These are phyloP conservation scores for Diutina mesorugosa DNA, from an alignment of 1,139 yeast genomes.

Conservation along the genomic window DNA sequence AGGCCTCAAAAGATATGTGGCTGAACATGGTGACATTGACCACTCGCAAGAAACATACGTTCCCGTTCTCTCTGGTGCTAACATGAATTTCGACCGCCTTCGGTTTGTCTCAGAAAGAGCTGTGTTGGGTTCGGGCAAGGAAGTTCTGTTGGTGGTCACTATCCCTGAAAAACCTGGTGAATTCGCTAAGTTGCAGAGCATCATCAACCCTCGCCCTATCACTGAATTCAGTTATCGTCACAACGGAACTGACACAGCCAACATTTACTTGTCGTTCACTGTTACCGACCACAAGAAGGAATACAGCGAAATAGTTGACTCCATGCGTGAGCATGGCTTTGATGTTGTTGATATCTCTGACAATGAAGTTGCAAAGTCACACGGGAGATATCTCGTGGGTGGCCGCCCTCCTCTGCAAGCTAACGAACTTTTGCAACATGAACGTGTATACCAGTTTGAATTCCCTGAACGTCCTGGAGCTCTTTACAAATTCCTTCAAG, in stretches of 20 bases:
- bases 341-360: constrained; percentile 76
- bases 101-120: constrained; percentile 98
- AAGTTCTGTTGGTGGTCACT: constrained; percentile 78
- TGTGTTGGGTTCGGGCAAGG: constrained; percentile 93
- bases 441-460: constrained; percentile 71
- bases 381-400: constrained; percentile 91
- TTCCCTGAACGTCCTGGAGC: constrained; percentile 99
- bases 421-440: constrained; percentile 38
- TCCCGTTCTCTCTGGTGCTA: constrained; percentile 89
- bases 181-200: constrained; percentile 58
- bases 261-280: constrained; percentile 77
- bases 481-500: constrained; percentile 59
- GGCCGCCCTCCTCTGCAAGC: constrained; percentile 50
- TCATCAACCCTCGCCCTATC: constrained; percentile 75
- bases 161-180: constrained; percentile 93
- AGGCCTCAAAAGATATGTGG: constrained; percentile 75
- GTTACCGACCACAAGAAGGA: constrained; percentile 62
- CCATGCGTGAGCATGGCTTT: constrained; percentile 33
- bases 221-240: constrained; percentile 90
- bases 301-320: constrained; percentile 23
- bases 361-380: constrained; percentile 90
- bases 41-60: constrained; percentile 67
- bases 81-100: constrained; percentile 92
- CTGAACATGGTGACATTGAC: constrained; percentile 51
- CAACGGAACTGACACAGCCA: constrained; percentile 44